These are phyloP conservation scores for Carpinus fangiana DNA, from an alignment of 306 rosid species.

Conservation along the genomic window DNA sequence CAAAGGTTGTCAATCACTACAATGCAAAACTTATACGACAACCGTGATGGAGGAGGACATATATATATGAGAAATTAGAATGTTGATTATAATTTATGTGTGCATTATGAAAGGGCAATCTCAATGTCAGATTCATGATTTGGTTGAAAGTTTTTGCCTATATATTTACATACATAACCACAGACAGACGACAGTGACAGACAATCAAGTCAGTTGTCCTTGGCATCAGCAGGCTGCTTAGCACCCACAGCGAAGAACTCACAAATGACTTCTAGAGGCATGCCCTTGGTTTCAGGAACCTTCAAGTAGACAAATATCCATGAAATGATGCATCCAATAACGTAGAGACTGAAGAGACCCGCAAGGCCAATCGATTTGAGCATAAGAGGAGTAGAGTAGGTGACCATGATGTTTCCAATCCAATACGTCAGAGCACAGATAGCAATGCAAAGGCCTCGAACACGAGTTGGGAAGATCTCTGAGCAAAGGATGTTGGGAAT, in stretches of 20 bases:
- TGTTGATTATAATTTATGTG: background rate
- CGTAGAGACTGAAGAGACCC: slow-evolving; percentile 57
- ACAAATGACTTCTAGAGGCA: slow-evolving; percentile 76
- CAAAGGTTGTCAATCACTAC: background rate
- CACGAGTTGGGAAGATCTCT: slow-evolving; percentile 66
- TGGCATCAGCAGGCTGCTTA: slow-evolving; percentile 48
- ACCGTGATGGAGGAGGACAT: background rate
- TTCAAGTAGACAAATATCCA: slow-evolving; percentile 67
- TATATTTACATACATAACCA: too few species aligned
- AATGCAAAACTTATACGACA: background rate
- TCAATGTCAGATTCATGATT: background rate
- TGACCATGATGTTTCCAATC: slow-evolving; percentile 55
- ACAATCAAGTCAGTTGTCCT: slow-evolving; percentile 29
- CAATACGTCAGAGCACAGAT: slow-evolving; percentile 63
- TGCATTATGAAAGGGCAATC: background rate
- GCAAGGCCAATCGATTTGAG: slow-evolving; percentile 55
- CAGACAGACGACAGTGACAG: too few species aligned
- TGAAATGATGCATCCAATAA: slow-evolving; percentile 50
- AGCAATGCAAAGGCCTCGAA: slow-evolving; percentile 71
- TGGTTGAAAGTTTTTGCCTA: too few species aligned
- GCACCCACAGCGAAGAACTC: slow-evolving; percentile 69
- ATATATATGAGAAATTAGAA: background rate
- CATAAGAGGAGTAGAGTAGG: slow-evolving; percentile 50
- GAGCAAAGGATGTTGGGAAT: slow-evolving; percentile 69
- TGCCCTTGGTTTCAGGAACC: slow-evolving; percentile 79